These are phyloP conservation scores for Chlorella sorokiniana DNA, from an alignment of 139 green algal species.

Conservation along the genomic window DNA sequence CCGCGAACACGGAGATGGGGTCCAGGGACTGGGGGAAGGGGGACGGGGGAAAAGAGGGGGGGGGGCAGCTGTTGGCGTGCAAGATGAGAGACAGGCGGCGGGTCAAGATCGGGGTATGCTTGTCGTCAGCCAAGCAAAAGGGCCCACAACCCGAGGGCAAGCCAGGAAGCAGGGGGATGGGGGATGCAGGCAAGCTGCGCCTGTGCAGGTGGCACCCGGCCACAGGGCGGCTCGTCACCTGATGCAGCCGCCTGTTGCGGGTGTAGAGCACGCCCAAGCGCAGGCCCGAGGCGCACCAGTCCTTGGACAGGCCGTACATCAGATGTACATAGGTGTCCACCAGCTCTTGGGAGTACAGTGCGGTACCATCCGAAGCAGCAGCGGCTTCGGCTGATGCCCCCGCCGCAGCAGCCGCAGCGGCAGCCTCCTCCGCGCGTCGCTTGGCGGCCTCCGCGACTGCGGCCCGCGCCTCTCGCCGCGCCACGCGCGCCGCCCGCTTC, in stretches of 20 bases:
- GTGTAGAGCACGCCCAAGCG: conserved; percentile 72
- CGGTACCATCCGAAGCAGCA: background rate
- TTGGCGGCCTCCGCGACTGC: background rate
- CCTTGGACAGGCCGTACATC: conserved; percentile 68
- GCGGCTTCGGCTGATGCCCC: background rate
- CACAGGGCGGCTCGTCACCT: conserved; percentile 2
- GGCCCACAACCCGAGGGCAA: no score
- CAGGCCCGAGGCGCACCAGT: conserved; percentile 69
- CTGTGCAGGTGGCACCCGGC: background rate
- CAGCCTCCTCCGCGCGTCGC: background rate
- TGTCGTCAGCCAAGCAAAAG: no score
- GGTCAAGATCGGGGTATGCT: background rate
- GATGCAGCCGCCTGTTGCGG: conserved; percentile 51
- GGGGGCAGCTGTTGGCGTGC: background rate
- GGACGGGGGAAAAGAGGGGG: background rate
- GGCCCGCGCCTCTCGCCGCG: background rate
- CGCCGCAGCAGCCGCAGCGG: conserved; percentile 6
- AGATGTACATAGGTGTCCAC: conserved; percentile 48
- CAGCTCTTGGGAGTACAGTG: conserved; percentile 20
- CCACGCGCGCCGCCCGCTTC: background rate
- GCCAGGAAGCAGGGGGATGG: background rate
- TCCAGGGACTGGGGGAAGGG: conserved; percentile 38
- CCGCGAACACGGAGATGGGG: conserved; percentile 66
- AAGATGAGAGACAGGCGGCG: background rate
- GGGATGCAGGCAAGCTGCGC: background rate